Conservation (phyloP, 805 yeast species). For the Sporopachydermia quercuum region DNA sequence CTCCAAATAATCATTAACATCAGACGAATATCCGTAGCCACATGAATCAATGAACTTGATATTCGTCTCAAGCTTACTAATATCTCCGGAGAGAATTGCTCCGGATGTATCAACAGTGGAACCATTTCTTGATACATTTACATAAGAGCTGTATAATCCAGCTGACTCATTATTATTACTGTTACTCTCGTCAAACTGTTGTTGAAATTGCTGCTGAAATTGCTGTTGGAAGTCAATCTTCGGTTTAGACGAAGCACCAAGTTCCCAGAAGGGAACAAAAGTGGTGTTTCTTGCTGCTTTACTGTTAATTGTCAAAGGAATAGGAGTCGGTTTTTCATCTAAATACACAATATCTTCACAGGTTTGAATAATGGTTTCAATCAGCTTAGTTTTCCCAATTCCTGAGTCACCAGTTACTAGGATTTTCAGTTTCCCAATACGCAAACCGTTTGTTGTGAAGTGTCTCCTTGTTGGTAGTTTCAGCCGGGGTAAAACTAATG, state of each 20-base stretch:
- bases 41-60: slow-evolving; percentile 12
- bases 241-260: slow-evolving; percentile 14
- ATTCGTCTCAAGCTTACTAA: slow-evolving; percentile 10
- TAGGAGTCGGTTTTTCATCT: slow-evolving; percentile 8
- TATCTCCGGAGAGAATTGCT: slow-evolving; percentile 9
- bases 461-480: slow-evolving; percentile 11
- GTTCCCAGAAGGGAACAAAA: slow-evolving; percentile 6
- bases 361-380: slow-evolving; percentile 71
- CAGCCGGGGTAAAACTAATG: slow-evolving; percentile 13
- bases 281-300: slow-evolving; percentile 2
- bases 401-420: slow-evolving; percentile 85
- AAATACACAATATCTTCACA: slow-evolving; percentile 12
- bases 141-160: neutral
- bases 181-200: too few relatives aligned
- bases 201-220: too few relatives aligned
- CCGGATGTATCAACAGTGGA: slow-evolving; percentile 5
- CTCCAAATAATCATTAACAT: slow-evolving; percentile 9
- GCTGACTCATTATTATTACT: slow-evolving; percentile 4
- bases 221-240: slow-evolving; percentile 10
- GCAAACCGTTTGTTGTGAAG: slow-evolving; percentile 12
- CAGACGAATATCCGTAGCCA: slow-evolving; percentile 10
- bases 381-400: slow-evolving; percentile 71
- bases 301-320: slow-evolving; percentile 2
- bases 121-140: neutral
- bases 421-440: slow-evolving; percentile 13